Conservation (phyloP, 2,329 filamentous ascomycete species). For the Colletotrichum eremochloae region DNA sequence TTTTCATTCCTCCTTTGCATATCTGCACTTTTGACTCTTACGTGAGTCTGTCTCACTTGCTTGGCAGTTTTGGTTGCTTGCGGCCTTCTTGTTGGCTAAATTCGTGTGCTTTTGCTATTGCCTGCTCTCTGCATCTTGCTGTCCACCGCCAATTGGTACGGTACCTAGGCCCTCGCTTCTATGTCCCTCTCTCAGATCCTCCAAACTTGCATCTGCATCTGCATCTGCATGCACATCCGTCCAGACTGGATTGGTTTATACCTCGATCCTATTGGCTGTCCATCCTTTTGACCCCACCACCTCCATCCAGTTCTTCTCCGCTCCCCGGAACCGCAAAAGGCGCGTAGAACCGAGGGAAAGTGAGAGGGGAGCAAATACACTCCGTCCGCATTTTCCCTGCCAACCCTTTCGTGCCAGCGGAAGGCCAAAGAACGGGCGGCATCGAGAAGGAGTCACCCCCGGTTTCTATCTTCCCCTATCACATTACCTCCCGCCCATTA, state of each 20-base stretch:
- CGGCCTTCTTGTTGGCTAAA: neutral
- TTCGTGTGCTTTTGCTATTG: neutral
- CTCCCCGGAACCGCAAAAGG: neutral
- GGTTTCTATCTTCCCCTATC: constrained; percentile 9
- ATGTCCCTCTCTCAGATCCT: neutral
- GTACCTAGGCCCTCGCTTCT: too few relatives aligned
- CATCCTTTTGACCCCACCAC: neutral
- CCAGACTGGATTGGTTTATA: constrained; percentile 21
- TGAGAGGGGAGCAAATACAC: constrained; percentile 27
- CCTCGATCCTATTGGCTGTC: constrained; percentile 25
- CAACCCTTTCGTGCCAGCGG: neutral
- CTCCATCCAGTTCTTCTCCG: neutral
- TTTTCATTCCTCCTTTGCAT: neutral
- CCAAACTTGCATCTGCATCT: too few relatives aligned
- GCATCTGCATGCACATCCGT: constrained; percentile 12
- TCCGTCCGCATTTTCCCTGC: constrained; percentile 6
- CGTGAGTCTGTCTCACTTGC: too few relatives aligned
- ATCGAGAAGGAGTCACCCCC: neutral
- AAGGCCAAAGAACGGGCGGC: neutral
- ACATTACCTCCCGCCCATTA: too few relatives aligned
- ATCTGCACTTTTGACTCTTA: too few relatives aligned
- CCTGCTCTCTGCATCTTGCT: neutral
- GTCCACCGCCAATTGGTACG: neutral
- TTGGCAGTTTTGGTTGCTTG: neutral
- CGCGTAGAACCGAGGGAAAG: constrained; percentile 12